Conservation (phyloP, 1,284 basidiomycete species). For the Cerrena zonata region DNA sequence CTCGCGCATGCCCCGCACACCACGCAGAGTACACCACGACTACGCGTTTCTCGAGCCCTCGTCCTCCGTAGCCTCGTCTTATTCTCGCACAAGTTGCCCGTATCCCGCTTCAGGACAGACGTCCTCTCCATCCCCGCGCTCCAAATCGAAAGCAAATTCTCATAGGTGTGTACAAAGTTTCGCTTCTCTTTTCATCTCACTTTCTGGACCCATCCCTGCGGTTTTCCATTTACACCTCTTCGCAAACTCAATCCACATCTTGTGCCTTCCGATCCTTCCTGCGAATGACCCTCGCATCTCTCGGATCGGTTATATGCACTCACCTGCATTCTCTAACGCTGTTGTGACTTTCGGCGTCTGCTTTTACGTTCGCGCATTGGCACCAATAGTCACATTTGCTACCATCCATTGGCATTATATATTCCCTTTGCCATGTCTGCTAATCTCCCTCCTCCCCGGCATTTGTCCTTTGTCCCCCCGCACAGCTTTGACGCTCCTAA, state of each 20-base stretch:
- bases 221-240: slow-evolving; percentile 5
- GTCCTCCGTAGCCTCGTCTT: slow-evolving; percentile 17
- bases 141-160: slow-evolving; percentile 18
- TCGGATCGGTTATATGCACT: slow-evolving; percentile 12
- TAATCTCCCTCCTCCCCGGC: slow-evolving; percentile 7
- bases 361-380: slow-evolving; percentile 8
- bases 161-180: slow-evolving; percentile 22
- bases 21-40: slow-evolving; percentile 2
- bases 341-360: slow-evolving; percentile 18
- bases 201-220: slow-evolving; percentile 9
- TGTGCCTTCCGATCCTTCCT: slow-evolving; percentile 14
- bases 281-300: slow-evolving; percentile 10
- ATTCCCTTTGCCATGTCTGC: slow-evolving; percentile 9
- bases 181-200: slow-evolving; percentile 12
- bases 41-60: slow-evolving; percentile 2
- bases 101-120: slow-evolving; percentile 17
- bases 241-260: slow-evolving; percentile 21
- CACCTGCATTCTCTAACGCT: no score
- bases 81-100: slow-evolving; percentile 7
- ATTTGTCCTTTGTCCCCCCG: slow-evolving; percentile 9
- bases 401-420: slow-evolving; percentile 7
- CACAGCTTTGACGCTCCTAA: neutral
- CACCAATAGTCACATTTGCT: slow-evolving; percentile 3
- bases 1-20: slow-evolving; percentile 5
- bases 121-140: slow-evolving; percentile 23